A percentile compares a stretch with the other conserved stretches of the same genome.
Evolutionary conservation across 768 basidiomycete species (phyloP).

Genomic region (Peribolospora kevripleyi): DNA sequence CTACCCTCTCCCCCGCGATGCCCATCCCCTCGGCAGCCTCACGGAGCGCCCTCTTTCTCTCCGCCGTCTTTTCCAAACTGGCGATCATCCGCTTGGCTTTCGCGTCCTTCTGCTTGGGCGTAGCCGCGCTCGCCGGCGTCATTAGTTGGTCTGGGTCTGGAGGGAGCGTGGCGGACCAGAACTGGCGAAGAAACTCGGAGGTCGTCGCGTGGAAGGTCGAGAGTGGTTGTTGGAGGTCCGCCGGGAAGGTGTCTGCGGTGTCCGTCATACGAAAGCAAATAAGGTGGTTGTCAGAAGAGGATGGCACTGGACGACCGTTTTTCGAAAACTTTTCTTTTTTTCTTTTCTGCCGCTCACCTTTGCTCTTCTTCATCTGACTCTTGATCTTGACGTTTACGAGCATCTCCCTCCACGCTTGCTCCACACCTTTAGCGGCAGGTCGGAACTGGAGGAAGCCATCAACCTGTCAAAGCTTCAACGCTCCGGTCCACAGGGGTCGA

Average conservation of each 20-base stretch:
- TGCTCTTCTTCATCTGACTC: too few relatives aligned
- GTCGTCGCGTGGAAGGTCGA: conserved; percentile 45
- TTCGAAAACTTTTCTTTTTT: background rate
- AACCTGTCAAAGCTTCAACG: background rate
- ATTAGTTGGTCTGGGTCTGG: conserved; percentile 5
- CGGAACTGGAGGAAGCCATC: too few relatives aligned
- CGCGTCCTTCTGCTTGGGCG: conserved; percentile 41
- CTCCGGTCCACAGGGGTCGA: background rate
- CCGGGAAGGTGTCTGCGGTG: conserved; percentile 47
- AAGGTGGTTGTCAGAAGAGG: background rate
- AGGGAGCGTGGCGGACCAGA: conserved; percentile 49
- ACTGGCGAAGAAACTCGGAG: conserved; percentile 88
- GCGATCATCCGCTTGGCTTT: conserved; percentile 72
- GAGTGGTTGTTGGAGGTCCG: conserved; percentile 51
- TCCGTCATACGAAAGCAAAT: background rate
- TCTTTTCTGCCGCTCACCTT: too few relatives aligned
- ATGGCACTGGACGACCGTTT: background rate
- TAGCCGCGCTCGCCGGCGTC: conserved; percentile 21
- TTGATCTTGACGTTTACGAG: too few relatives aligned
- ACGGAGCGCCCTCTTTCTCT: conserved; percentile 60
- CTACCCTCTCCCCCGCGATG: conserved; percentile 36
- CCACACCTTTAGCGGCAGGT: too few relatives aligned
- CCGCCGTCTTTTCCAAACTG: conserved; percentile 52
- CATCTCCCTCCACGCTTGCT: too few relatives aligned
- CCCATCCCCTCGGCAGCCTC: conserved; percentile 34